phyloP scores from a whole-genome alignment of 2,329 filamentous ascomycete species.

The Paraphaeosphaeria sporulosa region DNA sequence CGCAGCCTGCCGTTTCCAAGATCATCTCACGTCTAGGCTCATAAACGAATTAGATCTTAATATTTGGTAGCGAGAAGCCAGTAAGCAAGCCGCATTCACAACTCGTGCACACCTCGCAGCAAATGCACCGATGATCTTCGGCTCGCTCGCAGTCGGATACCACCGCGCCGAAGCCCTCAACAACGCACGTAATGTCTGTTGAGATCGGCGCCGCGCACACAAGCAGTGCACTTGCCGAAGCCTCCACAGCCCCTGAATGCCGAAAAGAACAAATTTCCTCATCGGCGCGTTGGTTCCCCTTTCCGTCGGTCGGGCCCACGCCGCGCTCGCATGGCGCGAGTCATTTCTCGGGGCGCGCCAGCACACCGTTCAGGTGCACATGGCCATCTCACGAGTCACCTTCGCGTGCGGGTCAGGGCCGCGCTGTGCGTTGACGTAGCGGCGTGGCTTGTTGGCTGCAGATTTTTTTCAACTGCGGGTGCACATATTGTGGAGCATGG shows the following conservation, averaged over 20 bases:
- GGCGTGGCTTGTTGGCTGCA: background rate
- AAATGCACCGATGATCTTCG: background rate
- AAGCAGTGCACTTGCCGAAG: background rate
- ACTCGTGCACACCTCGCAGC: no score
- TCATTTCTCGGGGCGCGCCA: background rate
- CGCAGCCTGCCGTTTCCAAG: background rate
- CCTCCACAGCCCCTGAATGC: background rate
- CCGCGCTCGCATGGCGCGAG: slow-evolving; percentile 1
- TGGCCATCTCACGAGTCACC: background rate
- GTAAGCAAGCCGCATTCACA: no score
- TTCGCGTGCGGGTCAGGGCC: background rate
- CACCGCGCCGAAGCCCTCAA: background rate
- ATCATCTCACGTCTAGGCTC: background rate
- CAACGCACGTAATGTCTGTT: background rate
- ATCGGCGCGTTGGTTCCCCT: background rate
- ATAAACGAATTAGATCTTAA: no score
- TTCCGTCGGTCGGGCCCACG: background rate
- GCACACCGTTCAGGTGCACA: slow-evolving; percentile 3
- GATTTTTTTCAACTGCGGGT: background rate
- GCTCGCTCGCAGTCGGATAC: background rate
- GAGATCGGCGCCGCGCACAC: background rate
- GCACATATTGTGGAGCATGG: background rate
- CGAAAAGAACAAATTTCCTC: background rate
- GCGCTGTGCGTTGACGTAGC: background rate
- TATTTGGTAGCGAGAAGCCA: no score